A percentile compares a stretch with the other conserved stretches of the same genome.
Evolutionary conservation across 2,329 filamentous ascomycete genomes (phyloP).

Genomic region (Talaromyces sp.): DNA sequence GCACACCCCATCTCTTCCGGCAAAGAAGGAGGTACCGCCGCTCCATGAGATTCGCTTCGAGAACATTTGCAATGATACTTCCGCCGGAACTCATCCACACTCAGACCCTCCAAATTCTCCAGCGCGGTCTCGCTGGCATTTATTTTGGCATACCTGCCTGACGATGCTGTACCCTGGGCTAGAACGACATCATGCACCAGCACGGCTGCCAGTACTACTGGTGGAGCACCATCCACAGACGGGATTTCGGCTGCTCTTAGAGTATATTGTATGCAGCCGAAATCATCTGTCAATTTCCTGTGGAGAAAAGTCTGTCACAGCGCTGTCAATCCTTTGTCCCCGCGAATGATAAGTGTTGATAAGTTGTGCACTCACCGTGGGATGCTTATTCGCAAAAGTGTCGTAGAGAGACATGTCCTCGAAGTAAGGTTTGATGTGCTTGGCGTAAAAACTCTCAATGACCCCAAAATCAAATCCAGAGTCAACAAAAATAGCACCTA

Average conservation of each 20-base stretch:
- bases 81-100: constrained; percentile 54
- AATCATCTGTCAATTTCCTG: constrained; percentile 57
- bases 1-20: constrained; percentile 23
- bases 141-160: constrained; percentile 67
- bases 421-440: constrained; percentile 71
- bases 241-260: constrained; percentile 45
- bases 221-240: constrained; percentile 40
- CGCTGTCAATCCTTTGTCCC: constrained; percentile 4
- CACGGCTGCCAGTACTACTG: constrained; percentile 62
- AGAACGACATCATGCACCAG: constrained; percentile 68
- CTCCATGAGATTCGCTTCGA: constrained; percentile 14
- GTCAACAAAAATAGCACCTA: constrained; percentile 90
- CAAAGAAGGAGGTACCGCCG: not conserved
- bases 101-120: constrained; percentile 44
- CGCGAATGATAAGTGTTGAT: not conserved
- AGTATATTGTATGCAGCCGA: constrained; percentile 59
- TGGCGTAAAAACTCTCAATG: constrained; percentile 72
- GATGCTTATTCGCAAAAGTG: constrained; percentile 78
- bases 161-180: constrained; percentile 57
- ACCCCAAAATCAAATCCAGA: constrained; percentile 69
- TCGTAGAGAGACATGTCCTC: constrained; percentile 83
- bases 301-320: constrained; percentile 56
- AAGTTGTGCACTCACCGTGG: constrained; percentile 48
- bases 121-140: constrained; percentile 41
- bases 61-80: constrained; percentile 62